phyloP scores from a whole-genome alignment of 2,329 filamentous ascomycete species.

The Aspergillus tamarii region DNA sequence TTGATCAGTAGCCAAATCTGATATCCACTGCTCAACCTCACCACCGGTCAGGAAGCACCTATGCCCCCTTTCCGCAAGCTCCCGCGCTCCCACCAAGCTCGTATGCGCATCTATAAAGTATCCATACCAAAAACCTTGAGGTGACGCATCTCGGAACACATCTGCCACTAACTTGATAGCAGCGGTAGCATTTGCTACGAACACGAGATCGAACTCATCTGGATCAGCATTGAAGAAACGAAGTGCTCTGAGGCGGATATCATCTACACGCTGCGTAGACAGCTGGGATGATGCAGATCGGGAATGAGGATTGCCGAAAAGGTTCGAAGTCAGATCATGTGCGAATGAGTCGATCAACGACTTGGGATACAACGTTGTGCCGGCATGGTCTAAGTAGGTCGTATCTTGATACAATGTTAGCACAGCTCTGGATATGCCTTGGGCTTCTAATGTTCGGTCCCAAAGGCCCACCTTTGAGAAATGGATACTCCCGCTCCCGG shows the following conservation, averaged over 20 bases:
- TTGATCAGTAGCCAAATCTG: slow-evolving; percentile 30
- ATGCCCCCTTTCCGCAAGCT: slow-evolving; percentile 65
- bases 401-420: slow-evolving; percentile 56
- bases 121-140: slow-evolving; percentile 73
- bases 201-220: slow-evolving; percentile 81
- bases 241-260: slow-evolving; percentile 71
- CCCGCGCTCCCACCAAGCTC: slow-evolving; percentile 78
- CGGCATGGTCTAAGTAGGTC: slow-evolving; percentile 90
- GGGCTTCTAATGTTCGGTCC: neutral
- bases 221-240: slow-evolving; percentile 81
- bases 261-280: slow-evolving; percentile 74
- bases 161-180: slow-evolving; percentile 87
- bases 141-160: slow-evolving; percentile 66
- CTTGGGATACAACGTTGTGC: slow-evolving; percentile 82
- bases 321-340: slow-evolving; percentile 72
- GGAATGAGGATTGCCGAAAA: slow-evolving; percentile 93
- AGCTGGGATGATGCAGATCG: slow-evolving; percentile 78
- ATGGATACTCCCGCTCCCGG: slow-evolving; percentile 52
- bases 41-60: slow-evolving; percentile 67
- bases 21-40: slow-evolving; percentile 69
- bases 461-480: slow-evolving; percentile 38
- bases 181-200: slow-evolving; percentile 89
- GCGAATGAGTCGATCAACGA: slow-evolving; percentile 80
- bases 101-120: slow-evolving; percentile 88
- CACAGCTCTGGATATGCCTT: neutral